Conservation (phyloP, 2,329 filamentous ascomycete genomes). For the Beauveria sp. region DNA sequence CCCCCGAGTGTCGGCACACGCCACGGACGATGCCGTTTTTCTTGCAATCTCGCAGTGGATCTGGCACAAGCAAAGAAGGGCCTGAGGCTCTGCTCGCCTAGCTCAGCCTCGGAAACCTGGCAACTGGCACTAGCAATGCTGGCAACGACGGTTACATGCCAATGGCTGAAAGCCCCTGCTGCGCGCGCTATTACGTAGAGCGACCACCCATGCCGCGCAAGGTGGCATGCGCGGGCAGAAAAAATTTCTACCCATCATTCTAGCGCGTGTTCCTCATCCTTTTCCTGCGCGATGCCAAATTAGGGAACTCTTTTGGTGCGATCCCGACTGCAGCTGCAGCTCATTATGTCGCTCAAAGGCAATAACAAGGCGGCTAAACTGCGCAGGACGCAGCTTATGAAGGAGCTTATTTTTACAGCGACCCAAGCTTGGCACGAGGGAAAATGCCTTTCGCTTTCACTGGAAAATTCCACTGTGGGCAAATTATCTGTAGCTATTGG, state of each 20-base stretch:
- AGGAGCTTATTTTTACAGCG: background rate
- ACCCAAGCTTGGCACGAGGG: background rate
- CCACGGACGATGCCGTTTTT: background rate
- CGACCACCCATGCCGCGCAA: too few species aligned
- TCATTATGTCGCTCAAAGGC: background rate
- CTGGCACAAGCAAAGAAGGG: background rate
- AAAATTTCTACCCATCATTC: conserved; percentile 7
- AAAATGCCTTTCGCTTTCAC: too few species aligned
- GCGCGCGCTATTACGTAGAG: background rate
- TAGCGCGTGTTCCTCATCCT: conserved; percentile 2
- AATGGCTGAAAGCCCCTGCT: background rate
- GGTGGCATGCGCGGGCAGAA: background rate
- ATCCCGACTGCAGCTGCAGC: background rate
- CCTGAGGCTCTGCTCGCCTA: conserved; percentile 11
- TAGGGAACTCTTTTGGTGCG: background rate
- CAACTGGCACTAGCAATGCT: background rate
- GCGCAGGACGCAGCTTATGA: conserved; percentile 2
- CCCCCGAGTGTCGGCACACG: background rate
- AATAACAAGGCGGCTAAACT: background rate
- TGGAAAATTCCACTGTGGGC: background rate
- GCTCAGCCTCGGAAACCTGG: background rate
- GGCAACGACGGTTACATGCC: conserved; percentile 2
- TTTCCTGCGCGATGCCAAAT: conserved; percentile 2
- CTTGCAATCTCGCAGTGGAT: conserved; percentile 9
- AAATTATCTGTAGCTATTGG: background rate